Percentiles rank a stretch among this genome's conserved stretches.
phyloP scores from a whole-genome alignment of 83 land plant species.

The Larix sibirica region DNA sequence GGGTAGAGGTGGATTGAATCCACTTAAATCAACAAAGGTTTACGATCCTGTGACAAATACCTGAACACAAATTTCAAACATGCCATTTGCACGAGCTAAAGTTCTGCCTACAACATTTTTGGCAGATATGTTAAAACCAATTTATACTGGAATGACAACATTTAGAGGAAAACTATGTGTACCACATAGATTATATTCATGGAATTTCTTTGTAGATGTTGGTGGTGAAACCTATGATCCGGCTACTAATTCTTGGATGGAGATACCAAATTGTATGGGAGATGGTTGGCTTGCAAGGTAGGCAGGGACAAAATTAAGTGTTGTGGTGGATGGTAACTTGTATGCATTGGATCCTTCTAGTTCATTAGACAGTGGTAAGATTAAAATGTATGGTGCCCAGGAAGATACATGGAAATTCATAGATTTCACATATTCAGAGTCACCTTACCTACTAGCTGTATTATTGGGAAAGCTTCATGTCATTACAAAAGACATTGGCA shows the following conservation, averaged over 20 bases:
- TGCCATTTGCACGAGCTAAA: constrained; percentile 92
- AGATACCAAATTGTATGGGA: constrained; percentile 98
- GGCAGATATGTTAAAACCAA: constrained; percentile 92
- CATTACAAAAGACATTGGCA: constrained; percentile 66
- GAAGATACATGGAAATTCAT: constrained; percentile 39
- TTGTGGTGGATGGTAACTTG: constrained; percentile 40
- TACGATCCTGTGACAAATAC: constrained; percentile 74
- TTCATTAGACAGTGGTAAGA: not conserved
- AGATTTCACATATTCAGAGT: too few species aligned
- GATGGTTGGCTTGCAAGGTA: constrained; percentile 91
- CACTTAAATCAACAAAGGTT: constrained; percentile 90
- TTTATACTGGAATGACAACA: constrained; percentile 84
- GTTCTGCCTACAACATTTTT: constrained; percentile 79
- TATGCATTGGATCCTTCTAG: constrained; percentile 94
- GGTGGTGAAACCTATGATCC: constrained; percentile 98
- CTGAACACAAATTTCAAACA: constrained; percentile 79
- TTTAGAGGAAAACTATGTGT: constrained; percentile 82
- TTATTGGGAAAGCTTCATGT: constrained; percentile 85
- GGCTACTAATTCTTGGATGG: constrained; percentile 64
- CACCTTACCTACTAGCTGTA: constrained; percentile 50
- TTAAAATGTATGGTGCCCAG: constrained; percentile 11
- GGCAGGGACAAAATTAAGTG: constrained; percentile 41
- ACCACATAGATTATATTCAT: constrained; percentile 93
- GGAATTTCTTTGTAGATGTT: constrained; percentile 98
- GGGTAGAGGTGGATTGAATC: constrained; percentile 81